Evolutionary conservation across 306 rosid species (phyloP), one percentile per base, ranked within the genome.

Genomic region (Cucurbita argyrosperma): DNA sequence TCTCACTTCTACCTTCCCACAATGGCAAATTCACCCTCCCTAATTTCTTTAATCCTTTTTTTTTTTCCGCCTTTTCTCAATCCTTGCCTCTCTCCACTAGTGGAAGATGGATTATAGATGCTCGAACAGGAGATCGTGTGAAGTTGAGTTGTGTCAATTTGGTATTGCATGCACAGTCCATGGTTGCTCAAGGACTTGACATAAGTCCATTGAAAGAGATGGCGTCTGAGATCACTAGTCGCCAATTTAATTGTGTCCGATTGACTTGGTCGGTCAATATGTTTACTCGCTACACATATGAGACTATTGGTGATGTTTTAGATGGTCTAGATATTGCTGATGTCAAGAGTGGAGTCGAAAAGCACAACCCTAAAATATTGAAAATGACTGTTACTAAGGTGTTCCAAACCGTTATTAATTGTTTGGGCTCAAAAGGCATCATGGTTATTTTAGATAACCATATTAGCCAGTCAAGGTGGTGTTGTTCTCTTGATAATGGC

Each of bases 391-490:
- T 78, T 5, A 30, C 82, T 4, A 11, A 81, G 2, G 85, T 51
- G 2, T 88, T 81, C 50, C 72, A 82, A 2, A 38, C 67, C 1
- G 85, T 88, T 26, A 52, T 82, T 14, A 2, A 52, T 7, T 88
- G 80, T 8, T 76, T 88, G 16, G 85, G 81, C 10, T 26, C 30
- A 2, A 1, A 66, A 30, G 83, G 83, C 7, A 63, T 88, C 11
- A 83, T 62, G 67, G 85, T 87, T 0, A 42, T 80, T 79, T 7
- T 85, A 35, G 92, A 88, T 66, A 88, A 88, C 51, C 90, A 88
- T 43, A 88, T 88, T 5, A 85, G 90, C 49, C 70, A 80, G 9
- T 84, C 92, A 0, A 80, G 84, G 9, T 88, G 92, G 92, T 88
- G 90, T 0, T 88, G 90, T 6, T 1, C 51, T 38, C 81, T 82